Base-by-base conservation (phyloP, 371 early-diverging fungal genomes). In the Apophysomyces elegans region DNA sequence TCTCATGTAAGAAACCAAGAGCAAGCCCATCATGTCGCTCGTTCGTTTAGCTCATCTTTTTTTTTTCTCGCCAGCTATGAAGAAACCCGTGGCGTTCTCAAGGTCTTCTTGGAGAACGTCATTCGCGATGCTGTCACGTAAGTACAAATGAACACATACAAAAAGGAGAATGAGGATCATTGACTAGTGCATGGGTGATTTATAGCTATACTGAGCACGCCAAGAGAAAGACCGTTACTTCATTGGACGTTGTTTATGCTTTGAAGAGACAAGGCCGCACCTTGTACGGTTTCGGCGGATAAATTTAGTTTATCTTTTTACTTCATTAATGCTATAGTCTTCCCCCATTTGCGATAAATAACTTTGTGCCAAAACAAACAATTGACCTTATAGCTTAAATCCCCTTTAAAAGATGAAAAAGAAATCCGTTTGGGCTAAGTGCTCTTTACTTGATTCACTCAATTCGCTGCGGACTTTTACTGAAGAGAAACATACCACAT, bases 221-320 rank as follows among this genome's bases (percentile, higher is more conserved):
- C 81, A 99, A 99, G 91, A 93, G 99, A 87, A 99, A 99, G 96
- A 99, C 99, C 68, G 99, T 99, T 75, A 84, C 85, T 59, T 92
- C 93, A 41, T 85, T 91, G 61, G 96, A 96, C 80, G 97, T 98
- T 60, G 94, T 99, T 68, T 99, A 99, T 74, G 96, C 99, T 54
- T 88, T 99, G 72, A 99, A 98, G 91, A 91, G 98, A 75, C 95
- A 98, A 86, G 99, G 99, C 70, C 91, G 96, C 66, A 99, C 97
- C 70, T 91, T 97, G 65, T 96, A 81, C 63, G 82, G 79, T 70
- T 81, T 81, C 72, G 82, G 82, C 62, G 82, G 82, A 65, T 81
- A 81, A 78, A 66, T 63, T 37, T 4, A 11, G 14, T 56, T 35
- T 41, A 39, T 56, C 45, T 32, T 35, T 58, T 56, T 50, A 7